Conservation (phyloP, 441 rosid species). For the Biscutella laevigata region DNA sequence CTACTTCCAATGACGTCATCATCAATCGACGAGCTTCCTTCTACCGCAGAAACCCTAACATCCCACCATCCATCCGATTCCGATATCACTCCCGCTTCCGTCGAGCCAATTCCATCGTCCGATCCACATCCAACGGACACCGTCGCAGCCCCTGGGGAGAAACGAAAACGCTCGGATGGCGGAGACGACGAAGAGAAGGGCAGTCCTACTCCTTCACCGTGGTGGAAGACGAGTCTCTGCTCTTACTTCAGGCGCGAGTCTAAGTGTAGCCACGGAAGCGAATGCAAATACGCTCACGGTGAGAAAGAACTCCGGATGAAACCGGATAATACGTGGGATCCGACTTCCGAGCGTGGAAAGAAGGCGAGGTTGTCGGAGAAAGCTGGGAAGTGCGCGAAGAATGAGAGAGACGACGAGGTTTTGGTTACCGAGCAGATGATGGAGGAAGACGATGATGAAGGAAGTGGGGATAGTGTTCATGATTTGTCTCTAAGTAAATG, state of each 20-base stretch:
- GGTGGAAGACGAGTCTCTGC: conserved; percentile 74
- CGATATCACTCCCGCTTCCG: background rate
- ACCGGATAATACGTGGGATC: conserved; percentile 86
- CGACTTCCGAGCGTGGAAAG: conserved; percentile 78
- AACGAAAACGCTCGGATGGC: conserved; percentile 53
- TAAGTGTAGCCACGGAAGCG: conserved; percentile 61
- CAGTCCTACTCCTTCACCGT: conserved; percentile 20
- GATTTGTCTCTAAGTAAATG: conserved; percentile 60
- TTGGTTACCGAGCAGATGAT: conserved; percentile 57
- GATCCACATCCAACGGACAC: conserved; percentile 19
- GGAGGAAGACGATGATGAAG: conserved; percentile 42
- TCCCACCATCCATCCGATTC: background rate
- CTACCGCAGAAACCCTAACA: conserved; percentile 31
- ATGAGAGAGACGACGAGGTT: conserved; percentile 31
- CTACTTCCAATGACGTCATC: conserved; percentile 39
- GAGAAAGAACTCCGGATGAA: conserved; percentile 79
- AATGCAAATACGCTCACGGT: conserved; percentile 79
- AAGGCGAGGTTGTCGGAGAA: conserved; percentile 37
- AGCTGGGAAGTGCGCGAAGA: no score
- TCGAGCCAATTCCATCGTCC: background rate
- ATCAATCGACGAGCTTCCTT: conserved; percentile 25
- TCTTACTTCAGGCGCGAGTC: conserved; percentile 67
- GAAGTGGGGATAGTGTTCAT: conserved; percentile 25
- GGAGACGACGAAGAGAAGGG: conserved; percentile 5
- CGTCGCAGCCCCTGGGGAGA: conserved; percentile 37